Evolutionary conservation across 768 basidiomycete genomes (phyloP).

Genomic region (Roridomyces roridus): DNA sequence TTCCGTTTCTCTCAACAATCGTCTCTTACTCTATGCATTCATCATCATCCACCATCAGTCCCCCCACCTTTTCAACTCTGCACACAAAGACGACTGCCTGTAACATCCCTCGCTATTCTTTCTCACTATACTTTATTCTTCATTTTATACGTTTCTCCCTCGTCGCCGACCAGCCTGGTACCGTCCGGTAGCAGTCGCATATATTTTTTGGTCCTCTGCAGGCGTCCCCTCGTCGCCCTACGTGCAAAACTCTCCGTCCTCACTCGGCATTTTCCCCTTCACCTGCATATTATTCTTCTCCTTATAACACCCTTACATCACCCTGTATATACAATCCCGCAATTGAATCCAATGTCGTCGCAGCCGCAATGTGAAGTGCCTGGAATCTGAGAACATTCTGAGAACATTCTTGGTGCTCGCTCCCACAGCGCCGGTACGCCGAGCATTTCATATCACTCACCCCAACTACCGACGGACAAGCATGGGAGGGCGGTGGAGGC

Average conservation of each 20-base stretch:
- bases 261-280: constrained; percentile 24
- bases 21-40: constrained; percentile 59
- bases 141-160: constrained; percentile 63
- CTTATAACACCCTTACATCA: constrained; percentile 20
- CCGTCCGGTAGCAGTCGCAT: constrained; percentile 11
- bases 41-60: constrained; percentile 58
- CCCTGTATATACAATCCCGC: constrained; percentile 24
- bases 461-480: constrained; percentile 15
- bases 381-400: not conserved
- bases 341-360: constrained; percentile 26
- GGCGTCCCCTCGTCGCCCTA: constrained; percentile 21
- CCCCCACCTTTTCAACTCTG: constrained; percentile 52
- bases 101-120: constrained; percentile 44
- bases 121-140: constrained; percentile 80
- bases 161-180: constrained; percentile 28
- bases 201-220: constrained; percentile 21
- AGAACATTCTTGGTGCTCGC: constrained; percentile 15
- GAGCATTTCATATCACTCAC: constrained; percentile 21
- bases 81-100: constrained; percentile 62
- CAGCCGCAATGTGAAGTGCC: not conserved
- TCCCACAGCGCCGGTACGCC: constrained; percentile 21
- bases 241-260: constrained; percentile 26
- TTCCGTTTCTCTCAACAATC: constrained; percentile 44
- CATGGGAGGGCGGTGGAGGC: constrained; percentile 18
- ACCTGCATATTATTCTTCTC: constrained; percentile 25